phyloP scores from a whole-genome alignment of 129 eudicot genomes.

The Tagetes erecta region DNA sequence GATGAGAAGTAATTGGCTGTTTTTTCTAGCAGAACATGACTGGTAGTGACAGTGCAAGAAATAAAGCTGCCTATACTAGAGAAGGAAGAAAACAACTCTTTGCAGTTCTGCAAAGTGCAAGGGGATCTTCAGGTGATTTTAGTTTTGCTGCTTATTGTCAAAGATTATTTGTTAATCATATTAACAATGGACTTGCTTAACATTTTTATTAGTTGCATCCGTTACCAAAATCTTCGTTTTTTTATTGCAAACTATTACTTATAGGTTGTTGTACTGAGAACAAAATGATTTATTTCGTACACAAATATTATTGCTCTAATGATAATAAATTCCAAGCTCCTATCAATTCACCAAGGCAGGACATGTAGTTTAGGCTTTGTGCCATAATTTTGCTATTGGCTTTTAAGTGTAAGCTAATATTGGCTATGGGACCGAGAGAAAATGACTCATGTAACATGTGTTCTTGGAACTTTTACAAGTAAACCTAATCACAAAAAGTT shows the following conservation, averaged over 20 bases:
- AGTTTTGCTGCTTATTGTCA: conserved; percentile 21
- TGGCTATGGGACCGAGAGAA: not conserved
- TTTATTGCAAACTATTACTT: conserved; percentile 9
- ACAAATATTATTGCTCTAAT: not conserved
- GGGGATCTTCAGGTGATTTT: conserved; percentile 95
- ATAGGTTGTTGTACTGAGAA: conserved; percentile 7
- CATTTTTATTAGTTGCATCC: conserved; percentile 13
- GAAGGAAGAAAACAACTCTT: conserved; percentile 95
- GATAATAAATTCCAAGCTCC: not conserved
- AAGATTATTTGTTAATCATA: conserved; percentile 9
- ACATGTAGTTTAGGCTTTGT: not conserved
- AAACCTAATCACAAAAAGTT: not conserved
- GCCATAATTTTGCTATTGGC: not conserved
- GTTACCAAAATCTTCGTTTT: conserved; percentile 3
- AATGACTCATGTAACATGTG: not conserved
- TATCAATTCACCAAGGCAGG: conserved; percentile 13
- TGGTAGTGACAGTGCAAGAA: conserved; percentile 70
- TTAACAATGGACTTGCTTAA: not conserved
- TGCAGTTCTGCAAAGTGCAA: conserved; percentile 96
- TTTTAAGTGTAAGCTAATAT: not conserved
- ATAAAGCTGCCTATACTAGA: conserved; percentile 90
- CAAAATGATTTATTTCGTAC: conserved; percentile 6
- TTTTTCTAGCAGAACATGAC: conserved; percentile 65
- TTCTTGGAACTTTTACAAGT: not conserved
- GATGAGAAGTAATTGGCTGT: conserved; percentile 20